Evolutionary conservation across 2,329 filamentous ascomycete genomes (phyloP), one percentile per base, ranked within the genome.

Genomic region (Aureobasidium sp.): DNA sequence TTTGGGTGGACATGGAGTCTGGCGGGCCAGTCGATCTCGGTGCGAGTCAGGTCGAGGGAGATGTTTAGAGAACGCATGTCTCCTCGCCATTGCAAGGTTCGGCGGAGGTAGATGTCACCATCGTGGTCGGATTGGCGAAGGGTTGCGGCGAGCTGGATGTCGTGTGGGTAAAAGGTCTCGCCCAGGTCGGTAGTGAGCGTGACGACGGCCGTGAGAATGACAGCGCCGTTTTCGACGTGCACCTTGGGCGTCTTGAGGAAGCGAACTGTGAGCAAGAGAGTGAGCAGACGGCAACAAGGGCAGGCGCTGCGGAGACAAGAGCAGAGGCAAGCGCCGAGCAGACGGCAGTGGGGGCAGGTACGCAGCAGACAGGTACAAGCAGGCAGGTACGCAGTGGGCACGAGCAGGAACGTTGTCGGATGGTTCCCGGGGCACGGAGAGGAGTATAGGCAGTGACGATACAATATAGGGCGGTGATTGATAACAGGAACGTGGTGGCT

Each of bases 111-210:
- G 39, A 78, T 72, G 34, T 77, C 69, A 31, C 74, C 71, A 61
- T 75, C 70, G 15, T 66, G 61, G 25, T 70, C 68, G 15, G 63
- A 47, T 41, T 67, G 65, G 42, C 72, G 64, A 37, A 82, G 64
- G 8, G 75, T 74, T 25, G 73, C 77, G 17, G 74, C 69, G 9
- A 84, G 70, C 14, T 75, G 68, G 25, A 80, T 67, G 67, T 81
- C 73, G 48, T 75, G 68, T n/a, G 79, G 77, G 47, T 84, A 78
- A 69, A 87, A 87, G 0, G 79, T 79, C 67, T 88, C 86, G 20
- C 87, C 87, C 8, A 90, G 76, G 69, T 90, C 87, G 27, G 86
- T 88, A 12, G 85, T 87, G 69, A 89, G 80, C 42, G 86, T 87
- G 63, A 89, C 76, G 34, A 85, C 76, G 52, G 79, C 75, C 64